phyloP scores from a whole-genome alignment of 2,329 filamentous ascomycete genomes.

The Alternaria alternata region DNA sequence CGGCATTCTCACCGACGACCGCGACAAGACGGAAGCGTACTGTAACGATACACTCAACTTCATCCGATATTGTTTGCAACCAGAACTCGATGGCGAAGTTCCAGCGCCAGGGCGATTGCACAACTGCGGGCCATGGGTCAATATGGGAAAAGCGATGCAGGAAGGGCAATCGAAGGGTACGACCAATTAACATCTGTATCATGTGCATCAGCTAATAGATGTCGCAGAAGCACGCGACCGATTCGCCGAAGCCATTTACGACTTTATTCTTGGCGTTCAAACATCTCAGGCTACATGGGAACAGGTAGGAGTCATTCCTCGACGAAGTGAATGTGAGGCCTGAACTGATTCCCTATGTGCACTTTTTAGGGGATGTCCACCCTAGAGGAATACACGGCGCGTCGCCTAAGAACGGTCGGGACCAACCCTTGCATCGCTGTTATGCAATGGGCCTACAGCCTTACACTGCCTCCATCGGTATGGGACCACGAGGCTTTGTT shows the following conservation, averaged over 20 bases:
- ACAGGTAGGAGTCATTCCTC: background rate
- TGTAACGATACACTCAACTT: slow-evolving; percentile 17
- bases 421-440: slow-evolving; percentile 15
- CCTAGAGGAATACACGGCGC: slow-evolving; percentile 13
- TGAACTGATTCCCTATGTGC: background rate
- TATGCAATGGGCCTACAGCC: slow-evolving; percentile 15
- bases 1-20: slow-evolving; percentile 15
- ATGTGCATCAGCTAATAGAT: background rate
- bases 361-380: slow-evolving; percentile 8
- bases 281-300: slow-evolving; percentile 16
- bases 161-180: slow-evolving; percentile 17
- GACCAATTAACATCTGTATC: no score
- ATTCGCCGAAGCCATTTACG: slow-evolving; percentile 18
- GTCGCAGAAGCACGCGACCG: slow-evolving; percentile 14
- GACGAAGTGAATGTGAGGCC: background rate
- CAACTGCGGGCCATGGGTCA: slow-evolving; percentile 17
- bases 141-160: slow-evolving; percentile 18
- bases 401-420: slow-evolving; percentile 13
- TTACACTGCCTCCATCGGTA: slow-evolving; percentile 8
- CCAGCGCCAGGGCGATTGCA: slow-evolving; percentile 17
- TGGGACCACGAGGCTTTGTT: slow-evolving; percentile 16
- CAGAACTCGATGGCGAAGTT: slow-evolving; percentile 10
- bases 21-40: slow-evolving; percentile 18
- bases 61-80: slow-evolving; percentile 15
- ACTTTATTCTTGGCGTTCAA: slow-evolving; percentile 12